A percentile compares a stretch with the other conserved stretches of the same genome.
These are phyloP conservation scores for Aureobasidium subglaciale DNA, from an alignment of 2,329 filamentous ascomycete species.

Conservation along the genomic window DNA sequence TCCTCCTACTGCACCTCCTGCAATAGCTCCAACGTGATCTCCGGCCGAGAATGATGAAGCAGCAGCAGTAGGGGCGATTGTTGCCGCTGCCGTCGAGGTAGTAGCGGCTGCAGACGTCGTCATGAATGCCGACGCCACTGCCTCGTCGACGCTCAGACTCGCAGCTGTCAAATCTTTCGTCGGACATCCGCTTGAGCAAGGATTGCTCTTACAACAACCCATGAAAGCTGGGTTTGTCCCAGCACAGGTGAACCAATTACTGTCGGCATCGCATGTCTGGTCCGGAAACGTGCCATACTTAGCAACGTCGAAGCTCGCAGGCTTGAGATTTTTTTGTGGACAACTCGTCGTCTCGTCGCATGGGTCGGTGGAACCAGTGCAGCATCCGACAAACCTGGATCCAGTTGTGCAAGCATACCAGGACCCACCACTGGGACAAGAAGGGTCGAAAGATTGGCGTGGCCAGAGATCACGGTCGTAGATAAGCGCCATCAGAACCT, in stretches of 20 bases:
- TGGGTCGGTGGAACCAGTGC: conserved; percentile 1
- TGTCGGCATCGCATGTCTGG: background rate
- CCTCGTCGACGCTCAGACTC: conserved; percentile 1
- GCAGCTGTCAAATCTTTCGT: background rate
- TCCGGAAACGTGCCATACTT: conserved; percentile 10
- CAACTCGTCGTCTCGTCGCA: conserved; percentile 7
- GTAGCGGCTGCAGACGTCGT: background rate
- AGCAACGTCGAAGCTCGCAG: conserved; percentile 10
- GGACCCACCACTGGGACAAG: conserved; percentile 5
- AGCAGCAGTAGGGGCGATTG: background rate
- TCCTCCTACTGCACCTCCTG: background rate
- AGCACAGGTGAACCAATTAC: conserved; percentile 11
- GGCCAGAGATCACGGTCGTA: background rate
- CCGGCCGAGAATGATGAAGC: background rate
- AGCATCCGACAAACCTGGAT: conserved; percentile 13
- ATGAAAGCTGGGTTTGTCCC: conserved; percentile 12
- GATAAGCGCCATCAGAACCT: conserved; percentile 1
- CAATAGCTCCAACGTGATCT: background rate
- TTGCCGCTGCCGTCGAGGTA: background rate
- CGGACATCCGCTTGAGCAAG: conserved; percentile 11
- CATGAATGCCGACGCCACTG: background rate
- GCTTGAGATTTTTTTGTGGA: conserved; percentile 2
- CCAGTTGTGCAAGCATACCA: conserved; percentile 12
- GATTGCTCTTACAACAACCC: conserved; percentile 13
- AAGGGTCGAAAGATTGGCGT: conserved; percentile 8